Evolutionary conservation across 495 filamentous ascomycete genomes (phyloP), one percentile per base, ranked within the genome.

Genomic region (Lepraria neglecta): DNA sequence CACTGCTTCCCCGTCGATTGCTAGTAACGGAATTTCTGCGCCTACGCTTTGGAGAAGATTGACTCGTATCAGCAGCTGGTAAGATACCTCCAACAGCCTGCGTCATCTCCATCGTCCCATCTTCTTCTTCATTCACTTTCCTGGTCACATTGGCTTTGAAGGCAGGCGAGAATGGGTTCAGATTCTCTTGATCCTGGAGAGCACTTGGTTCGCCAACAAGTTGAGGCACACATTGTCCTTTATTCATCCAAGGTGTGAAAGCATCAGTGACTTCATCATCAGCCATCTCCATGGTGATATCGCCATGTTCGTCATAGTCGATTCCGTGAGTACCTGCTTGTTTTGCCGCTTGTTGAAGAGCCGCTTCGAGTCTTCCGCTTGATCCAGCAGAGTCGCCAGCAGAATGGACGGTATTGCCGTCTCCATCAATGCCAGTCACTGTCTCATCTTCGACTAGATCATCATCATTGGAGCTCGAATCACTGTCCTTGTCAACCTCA

Each of bases 51-150:
- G 74, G 71, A 27, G 75, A 73, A 21, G 61, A 47, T 30, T 70
- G 59, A 45, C 67, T 65, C 27, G 74, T 67, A 48, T 70, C 68
- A 51, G 71, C 27, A 38, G 48, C 14, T 17, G 65, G 58, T 35
- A 71, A 58, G 56, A 87, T 90, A 28, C 83, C 82, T 54, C 90
- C 90, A 50, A 91, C 75, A 43, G 84, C 87, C 66, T 78, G 83
- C 3, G 88, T 94, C 57, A 95, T 77, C 60, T 92, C 86, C 87
- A 92, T 88, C 3, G 90, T 85, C 68, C 84, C 79, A 43, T 91
- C 84, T 27, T 78, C 77, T 33, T 76, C 70, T 4, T 76, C 70
- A 19, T 73, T 69, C 19, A 65, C 61, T 27, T 51, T 58, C 7
- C 71, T 56, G 12, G 59, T 45, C 70, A 71, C 60, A 68, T 72